Evolutionary conservation across 2,329 filamentous ascomycete genomes (phyloP), one percentile per base, ranked within the genome.

Genomic region (Phyllosticta capitalensis): DNA sequence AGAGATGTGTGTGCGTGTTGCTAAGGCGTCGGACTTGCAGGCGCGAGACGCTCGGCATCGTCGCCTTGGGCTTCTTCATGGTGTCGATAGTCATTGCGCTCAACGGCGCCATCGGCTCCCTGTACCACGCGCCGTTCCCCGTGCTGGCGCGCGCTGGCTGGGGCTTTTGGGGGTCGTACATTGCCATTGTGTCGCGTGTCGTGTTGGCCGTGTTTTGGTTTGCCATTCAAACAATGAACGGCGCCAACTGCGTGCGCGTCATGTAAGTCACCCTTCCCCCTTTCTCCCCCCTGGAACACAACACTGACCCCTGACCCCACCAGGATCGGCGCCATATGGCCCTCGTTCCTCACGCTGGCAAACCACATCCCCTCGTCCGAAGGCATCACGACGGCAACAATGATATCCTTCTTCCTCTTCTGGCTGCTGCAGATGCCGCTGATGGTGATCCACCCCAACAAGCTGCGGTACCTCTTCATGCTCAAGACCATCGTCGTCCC

Each of bases 141-240:
- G 80, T 83, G 9, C 76, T 82, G 24, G 77, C 78, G 0, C 78
- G 81, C 54, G 79, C 80, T 2, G 78, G 75, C 54, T 84, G 81
- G 74, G 81, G 81, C 0, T 83, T 82, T 70, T 82, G 77, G 74
- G 80, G 81, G 57, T 80, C 77, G 22, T 81, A 81, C 65, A 72
- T 83, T 45, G 76, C 79, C 22, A 80, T 83, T 56, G 65, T 83
- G 7, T 80, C 78, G 0, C 75, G 81, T 10, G 75, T 76, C 48
- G 78, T 83, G 59, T 75, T 83, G 3, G 81, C 80, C 5, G 67
- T 83, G 19, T 82, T 84, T 69, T 83, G 81, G 86, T 83, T 87
- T 57, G 83, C 84, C 0, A 85, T 88, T 53, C 83, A 87, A 64
- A 83, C 81, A 49, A 82, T 83, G 61, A 85, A 85, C 63, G 84